Base-by-base conservation (phyloP, 306 rosid genomes). In the Quillaja saponaria region DNA sequence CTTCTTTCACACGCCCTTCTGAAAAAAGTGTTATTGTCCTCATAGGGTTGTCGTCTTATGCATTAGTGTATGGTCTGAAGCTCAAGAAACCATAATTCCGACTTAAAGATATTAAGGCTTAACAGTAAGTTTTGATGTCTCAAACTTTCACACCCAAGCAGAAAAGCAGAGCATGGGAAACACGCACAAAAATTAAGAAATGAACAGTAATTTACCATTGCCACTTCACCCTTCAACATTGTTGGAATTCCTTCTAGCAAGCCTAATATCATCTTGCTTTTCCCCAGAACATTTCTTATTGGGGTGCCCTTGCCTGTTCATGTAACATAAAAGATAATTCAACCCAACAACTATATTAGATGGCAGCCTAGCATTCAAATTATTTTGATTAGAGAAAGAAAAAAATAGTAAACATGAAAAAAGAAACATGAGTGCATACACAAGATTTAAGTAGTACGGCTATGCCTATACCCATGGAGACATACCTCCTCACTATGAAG, bases 161-260 rank as follows among this genome's bases (percentile, higher is more conserved):
- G 57, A 64, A 46, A 49, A 13, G 10, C 25, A 20, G 1, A 2
- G 21, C 3, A 49, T 1, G 12, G 55, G n/a, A 31, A 49, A 49
- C 31, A 13, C 2, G 18, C 33, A 18, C 13, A 34, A 17, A 41
- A 19, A 74, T 35, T 37, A 47, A 70, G 39, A 42, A 47, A 60
- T 10, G 34, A 55, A 66, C 12, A 51, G 73, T 57, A 66, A 13
- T 15, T 76, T 94, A 94, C 99, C 97, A 87, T 86, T 52, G 91
- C 95, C 57, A 94, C 85, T 89, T 94, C 99, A 48, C 90, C 95
- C 87, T 89, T 89, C 71, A 76, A 74, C 96, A 94, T 89, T 15
- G 97, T 76, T n/a, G 99, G 95, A 80, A 94, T 71, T 64, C 96
- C 97, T 81, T 89, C 96, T 16, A 89, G 87, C 77, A 94, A 83